These are phyloP conservation scores for Hymenoscyphus occultus DNA, from an alignment of 2,329 filamentous ascomycete species.

Conservation along the genomic window DNA sequence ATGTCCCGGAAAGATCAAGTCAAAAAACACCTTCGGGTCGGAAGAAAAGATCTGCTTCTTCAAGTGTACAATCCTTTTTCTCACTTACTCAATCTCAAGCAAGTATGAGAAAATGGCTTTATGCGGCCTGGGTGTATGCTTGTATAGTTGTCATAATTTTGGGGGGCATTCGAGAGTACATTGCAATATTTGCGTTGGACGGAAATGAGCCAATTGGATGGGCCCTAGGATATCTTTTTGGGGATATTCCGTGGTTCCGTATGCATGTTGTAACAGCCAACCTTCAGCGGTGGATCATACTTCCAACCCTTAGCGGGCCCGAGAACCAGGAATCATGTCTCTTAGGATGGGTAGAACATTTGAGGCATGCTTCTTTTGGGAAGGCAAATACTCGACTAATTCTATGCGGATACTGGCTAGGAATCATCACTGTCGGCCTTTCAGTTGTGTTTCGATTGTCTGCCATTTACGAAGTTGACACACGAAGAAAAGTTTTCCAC, in stretches of 20 bases:
- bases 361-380: slow-evolving; percentile 65
- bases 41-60: slow-evolving; percentile 61
- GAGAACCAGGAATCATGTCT: slow-evolving; percentile 42
- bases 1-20: slow-evolving; percentile 35
- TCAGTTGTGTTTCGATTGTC: slow-evolving; percentile 72
- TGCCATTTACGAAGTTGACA: slow-evolving; percentile 84
- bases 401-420: slow-evolving; percentile 70
- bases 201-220: slow-evolving; percentile 84
- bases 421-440: slow-evolving; percentile 68
- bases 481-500: slow-evolving; percentile 93
- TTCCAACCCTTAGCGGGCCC: slow-evolving; percentile 51
- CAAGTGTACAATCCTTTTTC: slow-evolving; percentile 69
- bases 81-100: slow-evolving; percentile 79
- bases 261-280: slow-evolving; percentile 67
- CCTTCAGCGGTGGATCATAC: slow-evolving; percentile 70
- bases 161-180: slow-evolving; percentile 66
- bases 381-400: slow-evolving; percentile 78
- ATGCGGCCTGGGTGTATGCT: slow-evolving; percentile 74
- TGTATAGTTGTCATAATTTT: slow-evolving; percentile 66
- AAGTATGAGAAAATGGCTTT: slow-evolving; percentile 73
- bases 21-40: slow-evolving; percentile 58
- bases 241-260: slow-evolving; percentile 70
- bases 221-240: slow-evolving; percentile 86
- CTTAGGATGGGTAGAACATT: slow-evolving; percentile 60
- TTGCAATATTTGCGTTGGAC: slow-evolving; percentile 63